Conservation (phyloP, 208 protist species). For the Acanthamoeba quina region DNA sequence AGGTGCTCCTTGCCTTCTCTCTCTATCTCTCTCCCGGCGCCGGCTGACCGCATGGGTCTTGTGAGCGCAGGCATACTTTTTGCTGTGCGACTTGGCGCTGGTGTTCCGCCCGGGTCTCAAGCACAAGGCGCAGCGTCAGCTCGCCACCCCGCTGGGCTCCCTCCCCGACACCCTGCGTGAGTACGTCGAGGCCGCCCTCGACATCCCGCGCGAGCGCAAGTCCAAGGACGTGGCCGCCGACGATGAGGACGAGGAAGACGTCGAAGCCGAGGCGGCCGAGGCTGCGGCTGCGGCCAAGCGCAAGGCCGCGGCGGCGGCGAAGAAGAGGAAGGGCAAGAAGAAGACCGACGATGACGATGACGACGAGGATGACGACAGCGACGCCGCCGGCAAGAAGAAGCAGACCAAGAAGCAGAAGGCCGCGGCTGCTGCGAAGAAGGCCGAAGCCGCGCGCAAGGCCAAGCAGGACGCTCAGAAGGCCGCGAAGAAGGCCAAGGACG, state of each 20-base stretch:
- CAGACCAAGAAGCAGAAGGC: too few species aligned
- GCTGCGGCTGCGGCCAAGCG: background rate
- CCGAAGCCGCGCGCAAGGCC: background rate
- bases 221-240: background rate
- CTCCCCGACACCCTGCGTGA: background rate
- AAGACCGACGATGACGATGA: background rate
- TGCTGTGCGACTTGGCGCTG: slow-evolving; percentile 60
- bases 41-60: too few species aligned
- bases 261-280: background rate
- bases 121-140: background rate
- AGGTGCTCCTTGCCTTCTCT: background rate
- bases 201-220: slow-evolving; percentile 19
- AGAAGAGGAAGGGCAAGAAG: slow-evolving; percentile 12
- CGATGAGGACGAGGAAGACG: background rate
- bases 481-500: background rate
- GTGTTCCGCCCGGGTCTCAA: slow-evolving; percentile 60
- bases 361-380: slow-evolving; percentile 11
- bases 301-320: background rate
- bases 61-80: slow-evolving; percentile 1
- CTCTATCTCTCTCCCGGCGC: background rate
- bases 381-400: background rate
- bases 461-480: slow-evolving; percentile 12
- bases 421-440: background rate
- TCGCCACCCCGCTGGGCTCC: slow-evolving; percentile 1
- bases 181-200: background rate